phyloP scores from a whole-genome alignment of 805 yeast genomes.

The Tetrapisispora nanseiensis region DNA sequence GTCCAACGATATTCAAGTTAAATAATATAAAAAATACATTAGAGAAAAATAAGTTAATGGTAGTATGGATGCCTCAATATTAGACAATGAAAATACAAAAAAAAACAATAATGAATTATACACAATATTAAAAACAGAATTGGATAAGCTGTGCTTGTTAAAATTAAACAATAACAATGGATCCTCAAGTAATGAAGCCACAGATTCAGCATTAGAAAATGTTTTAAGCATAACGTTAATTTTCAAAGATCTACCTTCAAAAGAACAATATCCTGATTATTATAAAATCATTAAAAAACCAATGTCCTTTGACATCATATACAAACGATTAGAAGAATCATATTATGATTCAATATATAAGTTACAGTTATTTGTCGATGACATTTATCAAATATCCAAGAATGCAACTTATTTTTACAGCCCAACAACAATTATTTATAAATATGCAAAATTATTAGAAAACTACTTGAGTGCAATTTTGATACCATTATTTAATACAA shows the following conservation, averaged over 20 bases:
- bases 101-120: neutral
- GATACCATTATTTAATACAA: slow-evolving; percentile 7
- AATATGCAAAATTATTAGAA: slow-evolving; percentile 48
- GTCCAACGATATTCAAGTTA: too few species aligned
- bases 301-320: slow-evolving; percentile 66
- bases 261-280: slow-evolving; percentile 62
- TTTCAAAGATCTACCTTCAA: slow-evolving; percentile 45
- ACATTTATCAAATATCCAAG: slow-evolving; percentile 78
- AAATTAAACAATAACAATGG: slow-evolving; percentile 6
- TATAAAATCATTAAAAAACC: slow-evolving; percentile 71
- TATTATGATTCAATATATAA: slow-evolving; percentile 13
- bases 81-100: neutral
- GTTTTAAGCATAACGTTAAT: slow-evolving; percentile 23
- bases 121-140: slow-evolving; percentile 6
- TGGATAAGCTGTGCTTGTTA: slow-evolving; percentile 14
- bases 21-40: too few species aligned
- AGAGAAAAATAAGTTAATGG: neutral
- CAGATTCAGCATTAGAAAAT: slow-evolving; percentile 7
- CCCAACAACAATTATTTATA: slow-evolving; percentile 54
- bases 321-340: slow-evolving; percentile 48
- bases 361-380: slow-evolving; percentile 65
- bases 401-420: slow-evolving; percentile 81
- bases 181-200: neutral
- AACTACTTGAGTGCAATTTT: slow-evolving; percentile 28
- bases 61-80: neutral